Evolutionary conservation across 1,284 basidiomycete species (phyloP).

Genomic region (Xerocomus minutiporus): DNA sequence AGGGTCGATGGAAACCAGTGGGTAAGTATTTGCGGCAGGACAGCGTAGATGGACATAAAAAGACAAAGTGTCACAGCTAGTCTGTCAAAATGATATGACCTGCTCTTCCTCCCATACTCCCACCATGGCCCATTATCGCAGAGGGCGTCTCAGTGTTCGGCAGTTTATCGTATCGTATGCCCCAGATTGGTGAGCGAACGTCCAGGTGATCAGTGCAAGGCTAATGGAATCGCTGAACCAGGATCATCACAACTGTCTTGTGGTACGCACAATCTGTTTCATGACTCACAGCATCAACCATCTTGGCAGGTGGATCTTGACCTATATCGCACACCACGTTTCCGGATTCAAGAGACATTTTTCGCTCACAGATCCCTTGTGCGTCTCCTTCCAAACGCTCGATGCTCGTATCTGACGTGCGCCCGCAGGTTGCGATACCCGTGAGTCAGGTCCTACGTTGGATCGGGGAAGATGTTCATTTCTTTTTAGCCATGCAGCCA

Average conservation of each 20-base stretch:
- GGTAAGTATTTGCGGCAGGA: too few relatives aligned
- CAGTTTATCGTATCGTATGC: slow-evolving; percentile 24
- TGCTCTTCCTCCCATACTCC: not conserved
- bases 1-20: too few relatives aligned
- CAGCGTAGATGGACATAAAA: too few relatives aligned
- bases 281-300: not conserved
- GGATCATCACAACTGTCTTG: slow-evolving; percentile 25
- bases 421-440: slow-evolving; percentile 35
- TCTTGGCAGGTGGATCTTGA: slow-evolving; percentile 37
- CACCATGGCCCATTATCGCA: slow-evolving; percentile 1
- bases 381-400: slow-evolving; percentile 15
- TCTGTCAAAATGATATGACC: too few relatives aligned
- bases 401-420: not conserved
- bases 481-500: slow-evolving; percentile 45
- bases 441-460: slow-evolving; percentile 28
- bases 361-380: slow-evolving; percentile 59
- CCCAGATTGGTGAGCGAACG: slow-evolving; percentile 29
- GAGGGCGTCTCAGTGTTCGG: slow-evolving; percentile 14
- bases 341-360: slow-evolving; percentile 69
- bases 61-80: too few relatives aligned
- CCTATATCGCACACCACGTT: slow-evolving; percentile 47
- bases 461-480: not conserved
- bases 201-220: too few relatives aligned
- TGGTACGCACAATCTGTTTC: slow-evolving; percentile 17
- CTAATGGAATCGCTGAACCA: slow-evolving; percentile 2